Evolutionary conservation across 169 alveolate genomes (phyloP), one percentile per base, ranked within the genome.

Genomic region (Eimeria sp.): DNA sequence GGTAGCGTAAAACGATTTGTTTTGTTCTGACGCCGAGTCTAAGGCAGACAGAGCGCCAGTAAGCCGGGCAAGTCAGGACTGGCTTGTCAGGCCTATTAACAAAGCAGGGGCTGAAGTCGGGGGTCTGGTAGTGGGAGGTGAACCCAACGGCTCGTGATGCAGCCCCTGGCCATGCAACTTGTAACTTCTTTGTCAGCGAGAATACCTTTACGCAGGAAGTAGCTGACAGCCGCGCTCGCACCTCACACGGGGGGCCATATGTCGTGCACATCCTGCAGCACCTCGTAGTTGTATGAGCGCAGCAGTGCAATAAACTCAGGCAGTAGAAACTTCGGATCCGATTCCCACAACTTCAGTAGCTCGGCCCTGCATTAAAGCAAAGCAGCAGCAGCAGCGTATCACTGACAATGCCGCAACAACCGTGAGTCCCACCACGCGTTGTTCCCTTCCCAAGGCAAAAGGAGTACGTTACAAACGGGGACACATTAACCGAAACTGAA

Each of bases 221-320:
- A 62, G 71, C 18, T 0, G 77, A 18, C 77, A 18, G 77, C 46
- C 14, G 46, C 77, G 46, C 18, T 16, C 46, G 46, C 40, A 66
- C 74, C 30, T 85, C 91, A 85, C 43, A 90, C 30, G 13, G 95
- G 95, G 30, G 95, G 95, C 95, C 95, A 90, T 64, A 90, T 52
- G 40, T 74, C 95, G n/a, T 88, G 85, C 66, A 90, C 66, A 37
- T 90, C 95, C 82, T 82, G 90, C 33, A 90, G 58, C 72, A 62
- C 58, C 82, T 90, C 76, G 80, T 90, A 90, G 90, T 90, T 82
- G 80, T 80, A 62, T 56, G 76, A 90, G 52, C 95, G 95, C 95
- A 74, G 82, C 52, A 90, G 90, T 33, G 43, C 77, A 33, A 90
- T 77, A 40, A 52, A 90, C 68, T 90, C 95, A 25, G 90, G 30